A percentile compares a stretch with the other conserved stretches of the same genome.
Evolutionary conservation across 2,329 filamentous ascomycete genomes (phyloP).

Genomic region (Trichoderma sp.): DNA sequence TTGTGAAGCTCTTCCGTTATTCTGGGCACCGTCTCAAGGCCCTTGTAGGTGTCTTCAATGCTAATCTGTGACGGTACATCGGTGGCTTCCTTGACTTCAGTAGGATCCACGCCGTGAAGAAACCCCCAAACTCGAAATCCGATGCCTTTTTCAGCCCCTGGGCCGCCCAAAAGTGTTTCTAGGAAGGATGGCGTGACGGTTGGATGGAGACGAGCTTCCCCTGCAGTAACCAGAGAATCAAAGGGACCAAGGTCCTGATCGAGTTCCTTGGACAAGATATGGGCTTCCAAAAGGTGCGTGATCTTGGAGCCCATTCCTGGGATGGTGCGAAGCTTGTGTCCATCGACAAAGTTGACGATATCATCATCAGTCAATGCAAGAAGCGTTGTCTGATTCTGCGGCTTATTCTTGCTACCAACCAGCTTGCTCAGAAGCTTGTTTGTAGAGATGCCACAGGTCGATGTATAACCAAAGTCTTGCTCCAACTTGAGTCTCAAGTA

Average conservation of each 20-base stretch:
- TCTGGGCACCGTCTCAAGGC: conserved; percentile 62
- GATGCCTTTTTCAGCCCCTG: conserved; percentile 68
- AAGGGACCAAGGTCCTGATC: conserved; percentile 36
- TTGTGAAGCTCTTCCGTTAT: conserved; percentile 67
- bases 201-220: conserved; percentile 61
- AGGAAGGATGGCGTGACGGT: conserved; percentile 63
- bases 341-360: conserved; percentile 69
- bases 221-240: conserved; percentile 57
- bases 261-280: conserved; percentile 43
- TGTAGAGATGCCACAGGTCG: conserved; percentile 82
- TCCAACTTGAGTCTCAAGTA: conserved; percentile 72
- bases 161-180: conserved; percentile 66
- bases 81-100: conserved; percentile 68
- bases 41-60: conserved; percentile 87
- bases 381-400: conserved; percentile 81
- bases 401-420: conserved; percentile 80
- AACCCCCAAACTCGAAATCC: conserved; percentile 73
- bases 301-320: conserved; percentile 81
- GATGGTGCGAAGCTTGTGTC: conserved; percentile 72
- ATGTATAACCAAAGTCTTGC: conserved; percentile 76
- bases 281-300: conserved; percentile 48
- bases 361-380: conserved; percentile 61
- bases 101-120: conserved; percentile 75
- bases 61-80: conserved; percentile 83
- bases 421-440: conserved; percentile 86